Percentiles rank a stretch among this genome's conserved stretches.
Conservation (phyloP, 345 rosid genomes). For the Atalantia buxifolia region DNA sequence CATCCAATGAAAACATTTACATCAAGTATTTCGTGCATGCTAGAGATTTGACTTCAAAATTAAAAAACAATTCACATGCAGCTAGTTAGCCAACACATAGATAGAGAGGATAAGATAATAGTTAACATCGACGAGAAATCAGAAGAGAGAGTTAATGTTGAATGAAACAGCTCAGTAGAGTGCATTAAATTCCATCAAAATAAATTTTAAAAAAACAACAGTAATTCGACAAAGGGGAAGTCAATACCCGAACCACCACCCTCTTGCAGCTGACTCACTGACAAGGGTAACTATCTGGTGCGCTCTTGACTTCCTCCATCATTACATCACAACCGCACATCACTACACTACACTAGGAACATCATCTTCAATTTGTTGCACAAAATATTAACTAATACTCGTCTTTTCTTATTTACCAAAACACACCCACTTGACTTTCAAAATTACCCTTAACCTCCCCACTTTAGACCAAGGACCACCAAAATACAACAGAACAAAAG, state of each 20-base stretch:
- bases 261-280: conserved; percentile 18
- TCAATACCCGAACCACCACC: conserved; percentile 98
- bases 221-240: conserved; percentile 41
- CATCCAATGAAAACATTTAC: background rate
- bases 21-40: background rate
- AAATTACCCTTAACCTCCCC: conserved; percentile 37
- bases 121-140: background rate
- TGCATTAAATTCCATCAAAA: conserved; percentile 16
- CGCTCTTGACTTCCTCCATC: conserved; percentile 85
- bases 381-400: background rate
- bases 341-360: too few relatives aligned
- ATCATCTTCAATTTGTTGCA: too few relatives aligned
- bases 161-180: background rate
- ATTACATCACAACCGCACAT: background rate
- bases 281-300: conserved; percentile 59
- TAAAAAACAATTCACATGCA: too few relatives aligned
- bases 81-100: too few relatives aligned
- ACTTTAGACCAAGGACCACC: conserved; percentile 4
- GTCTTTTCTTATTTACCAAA: conserved; percentile 27
- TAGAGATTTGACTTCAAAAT: too few relatives aligned
- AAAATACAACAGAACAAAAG: background rate
- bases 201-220: background rate
- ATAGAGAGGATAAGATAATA: too few relatives aligned
- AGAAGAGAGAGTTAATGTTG: background rate
- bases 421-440: background rate